These are phyloP conservation scores for Kodamaea sp. DNA, from an alignment of 1,139 yeast genomes.

Conservation along the genomic window DNA sequence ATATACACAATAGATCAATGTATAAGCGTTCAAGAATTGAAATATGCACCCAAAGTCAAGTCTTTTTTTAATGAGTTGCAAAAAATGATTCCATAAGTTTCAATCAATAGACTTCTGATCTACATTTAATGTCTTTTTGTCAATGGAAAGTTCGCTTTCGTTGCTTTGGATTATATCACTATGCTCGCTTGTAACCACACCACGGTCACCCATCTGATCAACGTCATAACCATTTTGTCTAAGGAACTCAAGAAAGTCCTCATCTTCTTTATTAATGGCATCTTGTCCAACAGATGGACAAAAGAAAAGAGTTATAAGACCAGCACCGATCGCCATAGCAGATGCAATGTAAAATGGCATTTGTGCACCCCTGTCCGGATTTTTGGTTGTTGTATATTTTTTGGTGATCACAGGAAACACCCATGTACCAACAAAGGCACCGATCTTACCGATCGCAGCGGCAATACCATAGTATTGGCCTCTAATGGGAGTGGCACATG, in stretches of 20 bases:
- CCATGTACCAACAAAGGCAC: slow-evolving; percentile 89
- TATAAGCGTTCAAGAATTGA: no score
- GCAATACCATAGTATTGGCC: slow-evolving; percentile 90
- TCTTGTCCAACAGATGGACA: slow-evolving; percentile 82
- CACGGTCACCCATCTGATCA: slow-evolving; percentile 17
- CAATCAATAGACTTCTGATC: background rate
- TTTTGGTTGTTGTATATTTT: slow-evolving; percentile 35
- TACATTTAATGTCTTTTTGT: slow-evolving; percentile 4
- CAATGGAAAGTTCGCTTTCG: slow-evolving; percentile 1
- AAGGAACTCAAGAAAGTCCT: slow-evolving; percentile 62
- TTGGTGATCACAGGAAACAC: slow-evolving; percentile 67
- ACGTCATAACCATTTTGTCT: slow-evolving; percentile 56
- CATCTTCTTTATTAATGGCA: slow-evolving; percentile 76
- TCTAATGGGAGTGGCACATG: slow-evolving; percentile 81
- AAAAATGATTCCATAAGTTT: no score
- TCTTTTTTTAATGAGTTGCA: no score
- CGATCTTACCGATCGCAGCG: slow-evolving; percentile 87
- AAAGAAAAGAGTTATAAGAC: slow-evolving; percentile 61
- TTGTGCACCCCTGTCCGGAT: slow-evolving; percentile 50
- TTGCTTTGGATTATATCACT: background rate
- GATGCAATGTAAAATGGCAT: slow-evolving; percentile 85
- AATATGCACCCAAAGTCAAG: no score
- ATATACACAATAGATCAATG: no score
- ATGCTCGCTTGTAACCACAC: slow-evolving; percentile 1
- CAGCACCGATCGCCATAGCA: slow-evolving; percentile 70